Conservation (phyloP, 2,329 filamentous ascomycete species). For the Alternaria conjuncta region DNA sequence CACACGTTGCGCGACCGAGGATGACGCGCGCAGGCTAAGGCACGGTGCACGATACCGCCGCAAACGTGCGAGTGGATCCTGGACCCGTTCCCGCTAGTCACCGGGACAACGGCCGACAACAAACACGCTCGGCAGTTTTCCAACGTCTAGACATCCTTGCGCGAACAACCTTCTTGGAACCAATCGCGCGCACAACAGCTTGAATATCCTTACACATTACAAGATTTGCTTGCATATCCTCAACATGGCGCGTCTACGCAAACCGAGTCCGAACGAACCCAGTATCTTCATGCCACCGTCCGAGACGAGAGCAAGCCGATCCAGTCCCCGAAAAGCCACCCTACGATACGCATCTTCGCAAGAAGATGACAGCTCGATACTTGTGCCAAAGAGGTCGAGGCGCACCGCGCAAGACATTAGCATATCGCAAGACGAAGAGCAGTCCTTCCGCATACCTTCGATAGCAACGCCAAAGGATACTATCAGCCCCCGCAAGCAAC, state of each 20-base stretch:
- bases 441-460: constrained; percentile 33
- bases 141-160: constrained; percentile 9
- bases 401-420: constrained; percentile 32
- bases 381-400: constrained; percentile 35
- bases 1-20: background rate
- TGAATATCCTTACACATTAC: constrained; percentile 1
- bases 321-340: constrained; percentile 37
- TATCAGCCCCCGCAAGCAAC: constrained; percentile 39
- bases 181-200: constrained; percentile 4
- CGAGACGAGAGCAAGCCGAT: constrained; percentile 26
- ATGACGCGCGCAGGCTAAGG: background rate
- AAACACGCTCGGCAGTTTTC: constrained; percentile 11
- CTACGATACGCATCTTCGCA: constrained; percentile 9
- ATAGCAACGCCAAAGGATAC: constrained; percentile 9
- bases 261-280: constrained; percentile 35
- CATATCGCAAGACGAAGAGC: constrained; percentile 29
- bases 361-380: constrained; percentile 30
- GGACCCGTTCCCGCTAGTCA: constrained; percentile 2
- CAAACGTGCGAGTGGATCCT: background rate
- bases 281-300: constrained; percentile 25
- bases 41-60: background rate
- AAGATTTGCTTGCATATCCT: background rate
- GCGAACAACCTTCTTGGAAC: constrained; percentile 7
- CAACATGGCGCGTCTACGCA: constrained; percentile 45
- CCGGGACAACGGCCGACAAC: constrained; percentile 16